phyloP scores from a whole-genome alignment of 306 rosid species.

The Ziziphus jujuba region DNA sequence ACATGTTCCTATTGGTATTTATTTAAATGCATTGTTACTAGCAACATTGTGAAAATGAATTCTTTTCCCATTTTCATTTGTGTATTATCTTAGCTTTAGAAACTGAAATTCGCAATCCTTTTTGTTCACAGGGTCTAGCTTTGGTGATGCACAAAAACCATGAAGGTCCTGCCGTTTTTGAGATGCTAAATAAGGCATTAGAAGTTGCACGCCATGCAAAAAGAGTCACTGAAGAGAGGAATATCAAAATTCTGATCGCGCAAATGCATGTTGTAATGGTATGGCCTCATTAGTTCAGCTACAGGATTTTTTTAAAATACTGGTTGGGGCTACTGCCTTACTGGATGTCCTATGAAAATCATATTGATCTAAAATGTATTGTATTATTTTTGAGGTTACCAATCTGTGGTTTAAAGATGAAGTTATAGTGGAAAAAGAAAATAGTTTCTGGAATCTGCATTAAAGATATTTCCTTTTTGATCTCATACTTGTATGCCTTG shows the following conservation, averaged over 20 bases:
- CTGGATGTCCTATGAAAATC: slow-evolving; percentile 17
- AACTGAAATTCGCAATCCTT: slow-evolving; percentile 2
- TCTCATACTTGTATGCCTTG: slow-evolving; percentile 17
- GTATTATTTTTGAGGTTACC: slow-evolving; percentile 2
- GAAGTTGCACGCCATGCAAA: slow-evolving; percentile 58
- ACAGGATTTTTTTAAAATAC: background rate
- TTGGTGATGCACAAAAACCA: slow-evolving; percentile 80
- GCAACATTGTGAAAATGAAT: background rate
- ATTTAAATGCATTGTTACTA: slow-evolving; percentile 5
- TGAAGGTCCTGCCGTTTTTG: slow-evolving; percentile 77
- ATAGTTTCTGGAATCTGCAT: background rate
- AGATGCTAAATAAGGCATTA: slow-evolving; percentile 66
- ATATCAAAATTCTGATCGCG: slow-evolving; percentile 78
- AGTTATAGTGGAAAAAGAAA: background rate
- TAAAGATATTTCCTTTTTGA: background rate
- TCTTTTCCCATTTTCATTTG: background rate
- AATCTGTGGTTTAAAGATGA: slow-evolving; percentile 2
- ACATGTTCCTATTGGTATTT: background rate
- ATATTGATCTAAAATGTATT: slow-evolving; percentile 14
- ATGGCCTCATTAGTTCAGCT: slow-evolving; percentile 11
- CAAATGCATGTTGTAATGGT: slow-evolving; percentile 90
- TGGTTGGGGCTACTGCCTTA: slow-evolving; percentile 2
- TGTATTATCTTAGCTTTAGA: slow-evolving; percentile 9
- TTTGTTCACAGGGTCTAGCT: slow-evolving; percentile 71
- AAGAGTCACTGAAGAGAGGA: slow-evolving; percentile 76